Evolutionary conservation across 768 basidiomycete species (phyloP), one percentile per base, ranked within the genome.

Genomic region (Gautieria morchelliformis): DNA sequence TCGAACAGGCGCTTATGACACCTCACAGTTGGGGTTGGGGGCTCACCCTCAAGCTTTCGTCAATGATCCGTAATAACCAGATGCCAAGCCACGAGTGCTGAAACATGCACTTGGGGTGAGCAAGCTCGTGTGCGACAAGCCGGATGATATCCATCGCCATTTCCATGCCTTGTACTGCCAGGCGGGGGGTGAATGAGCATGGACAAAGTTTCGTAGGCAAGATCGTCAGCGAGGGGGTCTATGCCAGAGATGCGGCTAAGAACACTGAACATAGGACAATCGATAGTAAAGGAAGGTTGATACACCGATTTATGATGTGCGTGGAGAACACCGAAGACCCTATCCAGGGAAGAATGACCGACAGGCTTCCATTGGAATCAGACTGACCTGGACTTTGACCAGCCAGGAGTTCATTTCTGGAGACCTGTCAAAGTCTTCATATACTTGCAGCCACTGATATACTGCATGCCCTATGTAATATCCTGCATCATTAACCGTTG

Each of bases 11-110:
- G n/a, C 53, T 55, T 41, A 32, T 46, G 14, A 27, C 37, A n/a
- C 9, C 19, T 9, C 37, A n/a, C n/a, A n/a, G n/a, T n/a, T n/a
- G n/a, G n/a, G 22, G 27, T 20, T 46, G 30, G 15, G 6, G 8
- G 24, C 53, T 35, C 10, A 55, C 12, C 32, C 42, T 55, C n/a
- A 55, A 22, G 24, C 37, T 42, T 42, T 45, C 44, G 12, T 55
- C 53, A 15, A 55, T 24, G 32, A 55, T 55, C 11, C 45, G 22
- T 22, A 55, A 17, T 2, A 55, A 40, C 14, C 32, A 15, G 8
- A 55, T 30, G 7, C 41, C 53, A 12, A 55, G 24, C 53, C 53
- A 55, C 17, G 53, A 44, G 35, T 55, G 53, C 19, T 55, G 53
- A 4, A 19, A 27, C 11, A 42, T 24, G 30, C 53, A 55, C n/a